Evolutionary conservation across 1,139 yeast genomes (phyloP).

Genomic region (Saccharomyces uvarum): DNA sequence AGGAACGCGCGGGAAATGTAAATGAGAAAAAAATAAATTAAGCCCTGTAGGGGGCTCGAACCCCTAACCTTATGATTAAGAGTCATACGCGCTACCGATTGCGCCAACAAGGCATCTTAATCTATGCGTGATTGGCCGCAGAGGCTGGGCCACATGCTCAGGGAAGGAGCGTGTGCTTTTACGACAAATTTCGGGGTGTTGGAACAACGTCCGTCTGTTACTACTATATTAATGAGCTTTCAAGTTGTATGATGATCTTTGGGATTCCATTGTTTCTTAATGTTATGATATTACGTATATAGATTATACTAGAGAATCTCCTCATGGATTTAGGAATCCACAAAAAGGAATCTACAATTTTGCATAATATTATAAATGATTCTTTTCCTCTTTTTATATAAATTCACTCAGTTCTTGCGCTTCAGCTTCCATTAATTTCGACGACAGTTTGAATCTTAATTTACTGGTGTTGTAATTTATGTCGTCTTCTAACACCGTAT

Average conservation of each 20-base stretch:
- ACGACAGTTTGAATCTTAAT: background rate
- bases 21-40: constrained; percentile 14
- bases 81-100: constrained; percentile 43
- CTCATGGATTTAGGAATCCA: background rate
- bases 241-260: too few relatives aligned
- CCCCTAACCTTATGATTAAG: constrained; percentile 41
- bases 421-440: background rate
- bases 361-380: background rate
- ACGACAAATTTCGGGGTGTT: too few relatives aligned
- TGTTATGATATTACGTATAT: too few relatives aligned
- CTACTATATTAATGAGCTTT: too few relatives aligned
- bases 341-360: too few relatives aligned
- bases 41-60: constrained; percentile 43
- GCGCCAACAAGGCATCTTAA: constrained; percentile 38
- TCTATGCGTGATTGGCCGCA: background rate
- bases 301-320: too few relatives aligned
- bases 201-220: background rate
- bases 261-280: too few relatives aligned
- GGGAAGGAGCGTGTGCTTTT: background rate
- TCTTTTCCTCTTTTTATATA: background rate
- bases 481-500: background rate
- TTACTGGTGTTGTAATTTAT: too few relatives aligned
- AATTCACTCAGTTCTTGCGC: background rate
- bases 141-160: background rate
- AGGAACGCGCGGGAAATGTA: background rate